These are phyloP conservation scores for Fragilariopsis cylindrus DNA, from an alignment of 108 stramenopile species.

Conservation along the genomic window DNA sequence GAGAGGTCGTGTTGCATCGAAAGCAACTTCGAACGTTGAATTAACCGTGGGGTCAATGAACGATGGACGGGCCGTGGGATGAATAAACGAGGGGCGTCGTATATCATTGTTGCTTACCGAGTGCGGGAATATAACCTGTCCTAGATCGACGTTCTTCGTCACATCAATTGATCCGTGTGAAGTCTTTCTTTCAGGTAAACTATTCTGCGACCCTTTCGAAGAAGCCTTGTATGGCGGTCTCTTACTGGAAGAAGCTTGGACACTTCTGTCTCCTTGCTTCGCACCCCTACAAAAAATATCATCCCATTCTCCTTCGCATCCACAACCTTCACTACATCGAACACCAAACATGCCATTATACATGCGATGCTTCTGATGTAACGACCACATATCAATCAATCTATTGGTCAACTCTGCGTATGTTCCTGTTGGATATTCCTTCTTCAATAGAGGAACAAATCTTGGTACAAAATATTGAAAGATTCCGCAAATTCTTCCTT, in stretches of 20 bases:
- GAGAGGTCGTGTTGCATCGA: conserved; percentile 11
- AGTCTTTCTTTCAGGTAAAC: too few relatives aligned
- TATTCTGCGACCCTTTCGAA: not conserved
- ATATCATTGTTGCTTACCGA: too few relatives aligned
- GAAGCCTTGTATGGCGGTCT: not conserved
- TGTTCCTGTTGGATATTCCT: conserved; percentile 24
- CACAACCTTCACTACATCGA: conserved; percentile 17
- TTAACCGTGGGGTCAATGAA: too few relatives aligned
- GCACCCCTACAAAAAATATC: conserved; percentile 23
- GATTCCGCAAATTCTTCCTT: conserved; percentile 12
- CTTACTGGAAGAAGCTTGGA: not conserved
- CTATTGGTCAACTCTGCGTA: conserved; percentile 5
- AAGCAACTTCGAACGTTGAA: conserved; percentile 7
- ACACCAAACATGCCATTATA: conserved; percentile 21
- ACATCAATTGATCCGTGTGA: too few relatives aligned
- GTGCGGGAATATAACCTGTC: too few relatives aligned
- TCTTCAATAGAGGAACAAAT: conserved; percentile 18
- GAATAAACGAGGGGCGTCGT: too few relatives aligned
- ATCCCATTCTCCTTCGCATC: conserved; percentile 29
- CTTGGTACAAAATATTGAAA: conserved; percentile 14
- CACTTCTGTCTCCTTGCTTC: not conserved
- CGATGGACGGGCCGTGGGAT: too few relatives aligned
- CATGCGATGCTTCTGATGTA: conserved; percentile 9
- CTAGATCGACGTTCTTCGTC: too few relatives aligned
- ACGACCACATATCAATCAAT: conserved; percentile 22